Evolutionary conservation across 2,329 filamentous ascomycete genomes (phyloP).

Genomic region (Verticillium albo-atrum): DNA sequence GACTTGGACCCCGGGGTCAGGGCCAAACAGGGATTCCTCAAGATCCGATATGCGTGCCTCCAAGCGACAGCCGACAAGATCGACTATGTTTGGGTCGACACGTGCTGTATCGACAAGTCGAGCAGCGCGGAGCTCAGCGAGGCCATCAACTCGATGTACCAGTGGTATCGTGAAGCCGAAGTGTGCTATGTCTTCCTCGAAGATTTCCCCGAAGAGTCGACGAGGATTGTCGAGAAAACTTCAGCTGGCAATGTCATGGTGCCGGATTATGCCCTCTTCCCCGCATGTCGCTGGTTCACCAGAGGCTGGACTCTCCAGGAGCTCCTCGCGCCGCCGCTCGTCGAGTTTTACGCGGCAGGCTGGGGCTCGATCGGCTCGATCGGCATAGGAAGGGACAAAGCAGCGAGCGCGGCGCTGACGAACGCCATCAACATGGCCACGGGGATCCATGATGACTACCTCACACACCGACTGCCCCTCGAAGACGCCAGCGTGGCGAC

Average conservation of each 20-base stretch:
- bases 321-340: constrained; percentile 44
- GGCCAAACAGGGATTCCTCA: not conserved
- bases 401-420: constrained; percentile 17
- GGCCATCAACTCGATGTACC: constrained; percentile 19
- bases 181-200: constrained; percentile 27
- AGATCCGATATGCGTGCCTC: constrained; percentile 9
- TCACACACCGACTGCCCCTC: not conserved
- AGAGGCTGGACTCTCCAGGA: constrained; percentile 61
- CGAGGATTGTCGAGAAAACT: not conserved
- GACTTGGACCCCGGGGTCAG: not conserved
- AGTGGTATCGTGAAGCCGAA: constrained; percentile 28
- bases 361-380: constrained; percentile 18
- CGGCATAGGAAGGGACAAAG: constrained; percentile 20
- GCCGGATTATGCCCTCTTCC: not conserved
- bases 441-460: not conserved
- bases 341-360: constrained; percentile 17
- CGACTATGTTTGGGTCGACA: constrained; percentile 30
- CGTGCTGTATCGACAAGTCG: constrained; percentile 27
- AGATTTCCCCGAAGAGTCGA: constrained; percentile 20
- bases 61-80: constrained; percentile 16
- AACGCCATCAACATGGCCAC: not conserved
- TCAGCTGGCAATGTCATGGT: not conserved
- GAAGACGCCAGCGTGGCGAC: not conserved
- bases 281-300: constrained; percentile 23
- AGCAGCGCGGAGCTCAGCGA: constrained; percentile 24